A percentile compares a stretch with the other conserved stretches of the same genome.
phyloP scores from a whole-genome alignment of 208 protist genomes.

The Trypanosoma cruzi region DNA sequence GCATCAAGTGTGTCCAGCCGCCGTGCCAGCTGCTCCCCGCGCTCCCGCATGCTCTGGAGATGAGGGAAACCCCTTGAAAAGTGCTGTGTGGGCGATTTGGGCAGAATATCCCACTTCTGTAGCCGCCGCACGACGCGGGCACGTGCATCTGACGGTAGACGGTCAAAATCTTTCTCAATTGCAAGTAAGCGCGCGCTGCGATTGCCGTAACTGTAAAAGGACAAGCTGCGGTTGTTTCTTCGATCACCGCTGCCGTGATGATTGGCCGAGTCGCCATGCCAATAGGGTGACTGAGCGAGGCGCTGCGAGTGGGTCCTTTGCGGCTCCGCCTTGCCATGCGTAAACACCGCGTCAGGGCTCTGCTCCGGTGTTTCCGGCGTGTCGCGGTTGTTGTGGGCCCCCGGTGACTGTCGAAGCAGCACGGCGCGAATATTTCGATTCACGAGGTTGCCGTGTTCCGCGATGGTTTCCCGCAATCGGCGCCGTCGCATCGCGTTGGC shows the following conservation, averaged over 20 bases:
- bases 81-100: background rate
- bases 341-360: background rate
- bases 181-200: slow-evolving; percentile 12
- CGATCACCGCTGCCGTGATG: background rate
- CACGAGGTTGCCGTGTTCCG: slow-evolving; percentile 6
- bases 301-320: background rate
- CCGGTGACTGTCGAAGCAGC: background rate
- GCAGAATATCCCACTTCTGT: slow-evolving; percentile 26
- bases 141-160: background rate
- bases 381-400: background rate
- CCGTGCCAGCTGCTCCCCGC: background rate
- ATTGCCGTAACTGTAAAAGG: slow-evolving; percentile 10
- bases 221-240: background rate
- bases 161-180: slow-evolving; percentile 22
- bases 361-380: background rate
- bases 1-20: background rate
- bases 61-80: background rate
- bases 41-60: background rate
- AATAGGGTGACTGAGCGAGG: background rate
- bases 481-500: background rate
- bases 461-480: background rate
- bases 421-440: slow-evolving; percentile 17
- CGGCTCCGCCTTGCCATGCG: background rate
- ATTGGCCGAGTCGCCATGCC: background rate
- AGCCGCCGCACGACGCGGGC: slow-evolving; percentile 15